Conservation (phyloP, 2,329 filamentous ascomycete species). For the Didymosphaeria variabile region DNA sequence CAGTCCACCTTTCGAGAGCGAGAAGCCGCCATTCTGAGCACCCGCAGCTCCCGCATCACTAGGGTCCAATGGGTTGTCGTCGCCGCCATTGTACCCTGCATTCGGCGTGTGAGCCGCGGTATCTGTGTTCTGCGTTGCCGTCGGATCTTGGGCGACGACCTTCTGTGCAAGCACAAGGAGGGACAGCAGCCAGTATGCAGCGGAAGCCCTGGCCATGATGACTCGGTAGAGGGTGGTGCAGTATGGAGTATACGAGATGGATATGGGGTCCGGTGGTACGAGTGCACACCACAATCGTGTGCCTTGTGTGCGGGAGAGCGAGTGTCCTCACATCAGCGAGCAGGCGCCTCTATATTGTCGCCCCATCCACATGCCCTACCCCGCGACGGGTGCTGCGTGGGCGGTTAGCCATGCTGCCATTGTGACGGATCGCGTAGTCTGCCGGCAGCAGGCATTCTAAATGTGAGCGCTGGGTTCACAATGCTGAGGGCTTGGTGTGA, state of each 20-base stretch:
- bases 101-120: constrained; percentile 33
- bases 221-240: constrained; percentile 15
- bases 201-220: constrained; percentile 40
- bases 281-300: constrained; percentile 36
- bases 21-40: constrained; percentile 65
- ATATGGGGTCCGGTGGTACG: constrained; percentile 35
- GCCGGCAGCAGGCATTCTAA: constrained; percentile 25
- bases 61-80: constrained; percentile 46
- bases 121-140: constrained; percentile 21
- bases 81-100: constrained; percentile 48
- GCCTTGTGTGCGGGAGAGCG: constrained; percentile 8
- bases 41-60: constrained; percentile 71
- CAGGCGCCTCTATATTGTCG: constrained; percentile 48
- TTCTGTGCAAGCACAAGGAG: constrained; percentile 41
- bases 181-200: constrained; percentile 35
- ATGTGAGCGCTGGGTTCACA: constrained; percentile 40
- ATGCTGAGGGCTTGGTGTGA: constrained; percentile 34
- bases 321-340: constrained; percentile 29
- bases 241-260: constrained; percentile 24
- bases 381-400: constrained; percentile 32
- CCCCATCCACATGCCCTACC: constrained; percentile 28
- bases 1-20: constrained; percentile 73
- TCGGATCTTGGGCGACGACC: constrained; percentile 19
- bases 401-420: constrained; percentile 44
- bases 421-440: constrained; percentile 36